Percentiles rank a stretch among this genome's conserved stretches.
These are phyloP conservation scores for Agapanthus africanus DNA, from an alignment of 106 monocot species.

Conservation along the genomic window DNA sequence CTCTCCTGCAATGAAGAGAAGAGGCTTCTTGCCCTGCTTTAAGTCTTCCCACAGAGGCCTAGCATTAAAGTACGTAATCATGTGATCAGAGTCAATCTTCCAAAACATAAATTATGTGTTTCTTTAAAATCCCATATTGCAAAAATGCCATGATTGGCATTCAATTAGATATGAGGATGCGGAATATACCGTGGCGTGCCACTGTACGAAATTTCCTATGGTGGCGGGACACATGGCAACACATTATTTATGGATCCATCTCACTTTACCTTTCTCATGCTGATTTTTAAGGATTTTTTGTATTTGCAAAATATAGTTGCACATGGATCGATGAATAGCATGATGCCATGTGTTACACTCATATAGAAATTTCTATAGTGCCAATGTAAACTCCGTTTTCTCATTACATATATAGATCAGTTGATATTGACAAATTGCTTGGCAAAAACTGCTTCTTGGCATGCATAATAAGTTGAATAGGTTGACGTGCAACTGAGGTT, in stretches of 20 bases:
- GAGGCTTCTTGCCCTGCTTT: slow-evolving; percentile 38
- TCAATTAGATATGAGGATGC: neutral
- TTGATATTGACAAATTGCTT: neutral
- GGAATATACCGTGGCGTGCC: too few species aligned
- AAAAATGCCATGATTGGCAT: neutral
- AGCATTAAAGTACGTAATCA: slow-evolving; percentile 1
- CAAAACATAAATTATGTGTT: neutral
- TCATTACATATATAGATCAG: neutral
- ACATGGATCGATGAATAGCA: too few species aligned
- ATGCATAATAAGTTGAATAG: neutral
- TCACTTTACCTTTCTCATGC: too few species aligned
- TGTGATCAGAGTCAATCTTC: neutral
- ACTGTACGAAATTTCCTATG: too few species aligned
- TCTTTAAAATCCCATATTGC: neutral
- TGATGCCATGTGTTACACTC: too few species aligned
- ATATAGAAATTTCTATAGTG: too few species aligned
- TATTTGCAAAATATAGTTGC: too few species aligned
- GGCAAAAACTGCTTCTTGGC: neutral
- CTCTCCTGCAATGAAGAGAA: slow-evolving; percentile 71
- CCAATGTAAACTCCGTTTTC: too few species aligned
- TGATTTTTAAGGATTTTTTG: too few species aligned
- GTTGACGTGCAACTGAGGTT: neutral
- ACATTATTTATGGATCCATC: too few species aligned
- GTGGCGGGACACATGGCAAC: too few species aligned
- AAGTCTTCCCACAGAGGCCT: slow-evolving; percentile 89